Evolutionary conservation across 352 stramenopile species (phyloP), one percentile per base, ranked within the genome.

Genomic region (Globisporangium perplexum): DNA sequence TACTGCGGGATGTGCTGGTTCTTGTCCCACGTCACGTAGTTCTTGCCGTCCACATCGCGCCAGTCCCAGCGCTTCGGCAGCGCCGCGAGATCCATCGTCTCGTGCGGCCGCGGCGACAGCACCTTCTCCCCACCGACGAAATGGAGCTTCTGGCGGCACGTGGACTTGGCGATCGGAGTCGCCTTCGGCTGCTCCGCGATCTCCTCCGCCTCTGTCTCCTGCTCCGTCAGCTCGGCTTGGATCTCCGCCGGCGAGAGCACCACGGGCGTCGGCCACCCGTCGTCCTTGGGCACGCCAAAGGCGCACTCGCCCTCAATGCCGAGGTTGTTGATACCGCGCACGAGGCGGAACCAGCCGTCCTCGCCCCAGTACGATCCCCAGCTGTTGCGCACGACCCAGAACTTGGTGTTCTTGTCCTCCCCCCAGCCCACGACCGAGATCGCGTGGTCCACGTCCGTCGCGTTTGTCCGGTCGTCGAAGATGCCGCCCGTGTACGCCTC

Each of bases 1-100:
- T 97, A 96, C 44, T 85, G 66, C 26, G 96, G 96, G 54, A 99
- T 98, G 71, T 99, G 97, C 68, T 99, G 97, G 74, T 99, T 99
- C 63, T 98, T 95, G 67, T 96, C 93, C 78, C 95, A 97, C n/a
- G 96, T 99, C 20, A 98, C 79, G 66, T 95, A 98, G 70, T 88
- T 96, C 60, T 81, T 90, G 47, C 96, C 95, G 60, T 97, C 77
- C 1, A 99, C 71, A 62, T 98, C 89, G 45, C 90, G 85, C 95
- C 96, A 99, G 68, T 96, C 90, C 78, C 97, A 99, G 18, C 49
- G 61, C 55, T 96, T 90, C 4, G 97, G 97, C 10, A 99, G 60
- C n/a, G 96, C 74, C 7, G 71, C 64, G 0, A 77, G 46, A 36
- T 88, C 66, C 42, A 97, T 71, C 15, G 83, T 93, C 44, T 90